These are phyloP conservation scores for Candida montana DNA, from an alignment of 805 yeast species.

Conservation along the genomic window DNA sequence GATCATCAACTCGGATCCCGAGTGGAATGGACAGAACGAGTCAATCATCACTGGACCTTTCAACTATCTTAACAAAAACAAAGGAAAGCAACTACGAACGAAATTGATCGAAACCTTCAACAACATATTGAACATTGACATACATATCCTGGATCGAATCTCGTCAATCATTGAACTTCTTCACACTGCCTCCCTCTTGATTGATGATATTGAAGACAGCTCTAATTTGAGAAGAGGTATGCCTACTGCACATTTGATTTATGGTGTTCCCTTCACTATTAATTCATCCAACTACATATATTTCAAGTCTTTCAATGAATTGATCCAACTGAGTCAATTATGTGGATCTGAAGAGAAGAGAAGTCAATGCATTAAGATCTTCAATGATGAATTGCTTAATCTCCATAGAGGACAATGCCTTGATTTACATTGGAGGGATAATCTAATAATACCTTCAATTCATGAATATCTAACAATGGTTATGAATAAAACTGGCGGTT, in stretches of 20 bases:
- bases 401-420: slow-evolving; percentile 88
- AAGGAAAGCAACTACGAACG: slow-evolving; percentile 23
- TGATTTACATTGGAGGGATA: slow-evolving; percentile 86
- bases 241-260: slow-evolving; percentile 73
- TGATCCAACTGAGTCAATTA: slow-evolving; percentile 29
- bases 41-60: slow-evolving; percentile 20
- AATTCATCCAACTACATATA: slow-evolving; percentile 82
- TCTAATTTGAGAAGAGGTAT: slow-evolving; percentile 68
- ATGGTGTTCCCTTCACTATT: slow-evolving; percentile 74
- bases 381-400: slow-evolving; percentile 70
- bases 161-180: slow-evolving; percentile 49
- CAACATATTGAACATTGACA: slow-evolving; percentile 40
- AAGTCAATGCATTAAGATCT: slow-evolving; percentile 33
- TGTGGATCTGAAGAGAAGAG: slow-evolving; percentile 1
- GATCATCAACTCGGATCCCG: slow-evolving; percentile 6
- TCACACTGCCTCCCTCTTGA: slow-evolving; percentile 61
- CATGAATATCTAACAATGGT: slow-evolving; percentile 74
- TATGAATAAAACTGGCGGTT: slow-evolving; percentile 83
- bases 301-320: slow-evolving; percentile 58
- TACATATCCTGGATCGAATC: slow-evolving; percentile 32
- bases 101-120: slow-evolving; percentile 50
- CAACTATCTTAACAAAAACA: slow-evolving; percentile 18
- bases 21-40: slow-evolving; percentile 9
- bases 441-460: slow-evolving; percentile 50
- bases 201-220: slow-evolving; percentile 87